Evolutionary conservation across 2,329 filamentous ascomycete species (phyloP).

Genomic region (Hypoxylon sp.): DNA sequence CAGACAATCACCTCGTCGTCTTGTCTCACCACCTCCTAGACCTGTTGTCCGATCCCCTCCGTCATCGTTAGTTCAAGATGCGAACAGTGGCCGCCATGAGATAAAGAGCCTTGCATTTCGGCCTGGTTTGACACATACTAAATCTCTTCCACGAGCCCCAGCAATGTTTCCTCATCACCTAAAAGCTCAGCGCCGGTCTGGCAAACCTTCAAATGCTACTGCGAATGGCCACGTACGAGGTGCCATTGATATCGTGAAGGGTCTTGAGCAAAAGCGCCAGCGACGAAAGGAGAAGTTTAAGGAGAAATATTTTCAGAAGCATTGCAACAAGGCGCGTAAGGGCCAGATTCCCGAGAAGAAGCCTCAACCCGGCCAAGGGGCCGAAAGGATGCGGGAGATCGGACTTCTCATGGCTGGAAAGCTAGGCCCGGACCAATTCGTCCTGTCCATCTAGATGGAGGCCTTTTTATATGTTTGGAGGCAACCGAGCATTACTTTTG

Average conservation of each 20-base stretch:
- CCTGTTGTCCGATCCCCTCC: conserved; percentile 63
- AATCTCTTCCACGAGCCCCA: conserved; percentile 86
- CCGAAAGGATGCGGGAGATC: conserved; percentile 92
- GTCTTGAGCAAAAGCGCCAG: conserved; percentile 93
- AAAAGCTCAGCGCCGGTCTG: conserved; percentile 57
- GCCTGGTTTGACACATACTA: conserved; percentile 80
- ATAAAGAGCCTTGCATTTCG: conserved; percentile 68
- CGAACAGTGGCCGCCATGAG: conserved; percentile 53
- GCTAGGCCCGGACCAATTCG: conserved; percentile 79
- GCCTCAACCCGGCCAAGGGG: conserved; percentile 86
- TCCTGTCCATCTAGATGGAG: conserved; percentile 75
- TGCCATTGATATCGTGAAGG: conserved; percentile 98
- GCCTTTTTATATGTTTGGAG: conserved; percentile 16
- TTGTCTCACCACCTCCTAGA: conserved; percentile 77
- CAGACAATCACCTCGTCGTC: conserved; percentile 77
- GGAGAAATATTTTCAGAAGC: conserved; percentile 82
- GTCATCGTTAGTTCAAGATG: conserved; percentile 48
- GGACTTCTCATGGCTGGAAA: conserved; percentile 91
- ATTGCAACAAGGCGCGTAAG: conserved; percentile 86
- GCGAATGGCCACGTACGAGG: conserved; percentile 81
- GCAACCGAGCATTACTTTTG: conserved; percentile 30
- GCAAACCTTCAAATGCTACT: conserved; percentile 52
- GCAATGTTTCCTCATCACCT: conserved; percentile 75
- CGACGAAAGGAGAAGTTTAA: conserved; percentile 89
- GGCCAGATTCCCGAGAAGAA: conserved; percentile 73